Evolutionary conservation across 352 stramenopile species (phyloP).

Genomic region (Pelagophyceae sp.): DNA sequence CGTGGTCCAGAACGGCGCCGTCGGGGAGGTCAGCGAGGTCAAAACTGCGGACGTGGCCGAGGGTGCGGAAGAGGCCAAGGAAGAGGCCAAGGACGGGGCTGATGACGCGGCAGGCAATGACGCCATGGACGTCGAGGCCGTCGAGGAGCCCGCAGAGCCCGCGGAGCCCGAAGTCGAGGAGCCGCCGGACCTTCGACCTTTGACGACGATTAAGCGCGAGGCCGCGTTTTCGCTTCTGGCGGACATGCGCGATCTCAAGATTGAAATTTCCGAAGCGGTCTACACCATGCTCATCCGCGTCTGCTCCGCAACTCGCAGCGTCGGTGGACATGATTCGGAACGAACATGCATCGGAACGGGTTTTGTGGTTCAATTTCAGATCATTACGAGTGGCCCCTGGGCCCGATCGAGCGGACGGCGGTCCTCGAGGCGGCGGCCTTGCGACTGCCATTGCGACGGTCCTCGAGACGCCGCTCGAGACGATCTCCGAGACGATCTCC

Average conservation of each 20-base stretch:
- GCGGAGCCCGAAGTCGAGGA: neutral
- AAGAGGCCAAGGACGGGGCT: neutral
- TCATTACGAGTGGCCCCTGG: too few species aligned
- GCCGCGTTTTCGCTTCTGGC: neutral
- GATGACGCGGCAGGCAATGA: neutral
- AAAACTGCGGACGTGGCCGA: neutral
- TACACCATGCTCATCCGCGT: conserved; percentile 54
- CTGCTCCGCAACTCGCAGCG: too few species aligned
- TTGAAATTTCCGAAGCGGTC: conserved; percentile 42
- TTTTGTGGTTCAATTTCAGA: too few species aligned
- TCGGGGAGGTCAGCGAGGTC: neutral
- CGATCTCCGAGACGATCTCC: too few species aligned
- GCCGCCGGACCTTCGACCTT: neutral
- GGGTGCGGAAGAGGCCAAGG: neutral
- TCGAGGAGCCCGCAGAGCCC: neutral
- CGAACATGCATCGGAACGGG: too few species aligned
- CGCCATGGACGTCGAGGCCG: neutral
- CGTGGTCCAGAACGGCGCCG: neutral
- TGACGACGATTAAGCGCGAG: neutral
- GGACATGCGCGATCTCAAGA: neutral
- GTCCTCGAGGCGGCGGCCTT: too few species aligned
- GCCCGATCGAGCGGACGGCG: too few species aligned
- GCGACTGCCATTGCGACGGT: too few species aligned
- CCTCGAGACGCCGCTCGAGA: too few species aligned
- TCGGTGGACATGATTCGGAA: too few species aligned